phyloP scores from a whole-genome alignment of 176 grass and related monocot genomes.

The Thinopyrum elongatum region DNA sequence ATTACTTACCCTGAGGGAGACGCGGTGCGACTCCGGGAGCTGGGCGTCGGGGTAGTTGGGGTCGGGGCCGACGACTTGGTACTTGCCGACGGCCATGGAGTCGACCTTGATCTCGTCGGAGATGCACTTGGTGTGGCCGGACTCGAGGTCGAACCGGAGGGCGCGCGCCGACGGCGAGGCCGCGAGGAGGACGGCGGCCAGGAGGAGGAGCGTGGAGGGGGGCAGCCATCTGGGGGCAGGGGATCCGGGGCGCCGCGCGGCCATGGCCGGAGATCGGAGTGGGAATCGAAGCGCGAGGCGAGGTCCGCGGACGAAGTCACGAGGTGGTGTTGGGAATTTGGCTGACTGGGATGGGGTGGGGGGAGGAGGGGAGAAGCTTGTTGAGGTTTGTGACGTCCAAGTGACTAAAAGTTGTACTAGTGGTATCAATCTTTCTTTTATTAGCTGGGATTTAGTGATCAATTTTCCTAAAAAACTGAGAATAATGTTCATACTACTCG shows the following conservation, averaged over 20 bases:
- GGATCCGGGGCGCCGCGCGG: slow-evolving; percentile 33
- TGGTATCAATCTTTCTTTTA: too few species aligned
- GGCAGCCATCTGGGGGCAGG: slow-evolving; percentile 14
- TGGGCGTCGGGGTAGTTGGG: slow-evolving; percentile 50
- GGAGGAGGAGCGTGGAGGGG: slow-evolving; percentile 20
- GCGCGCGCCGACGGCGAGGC: slow-evolving; percentile 19
- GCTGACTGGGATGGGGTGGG: neutral
- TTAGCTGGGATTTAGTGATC: too few species aligned
- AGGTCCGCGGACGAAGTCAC: slow-evolving; percentile 28
- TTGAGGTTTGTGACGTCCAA: too few species aligned
- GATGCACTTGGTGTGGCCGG: slow-evolving; percentile 96
- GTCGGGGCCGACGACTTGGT: slow-evolving; percentile 61
- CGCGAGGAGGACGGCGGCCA: slow-evolving; percentile 16
- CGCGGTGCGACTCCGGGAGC: slow-evolving; percentile 80
- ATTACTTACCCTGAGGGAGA: slow-evolving; percentile 73
- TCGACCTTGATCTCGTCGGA: slow-evolving; percentile 92
- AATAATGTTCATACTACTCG: too few species aligned
- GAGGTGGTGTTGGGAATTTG: neutral
- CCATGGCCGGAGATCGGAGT: slow-evolving; percentile 56
- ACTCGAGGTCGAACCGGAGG: slow-evolving; percentile 83
- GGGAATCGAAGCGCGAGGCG: neutral
- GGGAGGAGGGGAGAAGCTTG: neutral
- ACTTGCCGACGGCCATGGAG: slow-evolving; percentile 89
- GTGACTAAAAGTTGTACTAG: too few species aligned
- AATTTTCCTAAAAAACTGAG: too few species aligned